Base-by-base conservation (phyloP, 2,329 filamentous ascomycete genomes). In the Sporothrix brasiliensis region DNA sequence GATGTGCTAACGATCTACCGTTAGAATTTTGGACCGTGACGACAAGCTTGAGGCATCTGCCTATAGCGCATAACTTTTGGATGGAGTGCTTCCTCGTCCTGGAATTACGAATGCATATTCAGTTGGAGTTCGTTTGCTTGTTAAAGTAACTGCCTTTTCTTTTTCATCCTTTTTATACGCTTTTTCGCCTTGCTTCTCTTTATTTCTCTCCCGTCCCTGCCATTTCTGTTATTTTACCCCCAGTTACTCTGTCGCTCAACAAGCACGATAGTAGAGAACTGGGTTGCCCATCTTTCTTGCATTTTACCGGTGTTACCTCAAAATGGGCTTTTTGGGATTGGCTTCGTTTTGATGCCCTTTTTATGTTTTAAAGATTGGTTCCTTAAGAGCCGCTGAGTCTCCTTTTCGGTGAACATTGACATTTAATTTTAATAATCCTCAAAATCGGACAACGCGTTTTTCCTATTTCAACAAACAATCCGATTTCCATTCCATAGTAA, bases 1-100 rank as follows among this genome's bases (percentile, higher is more conserved):
- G 6, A 39, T 1, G 52, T 47, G 41, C 67, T 72, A 61, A 66
- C 69, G 65, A 27, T 58, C 11, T 13, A 47, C 58, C 14, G 27
- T 10, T 58, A 87, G 85, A 3, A 82, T 87, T 16, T 80, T 87
- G 13, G 85, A 87, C 72, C 81, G 83, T 14, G 84, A 87, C 65
- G 85, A 87, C 72, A 86, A 84, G 74, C 79, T 85, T 54, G 85
- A 87, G 60, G 75, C 79, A n/a, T 85, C 83, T 0, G 79, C 78
- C 14, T 84, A 84, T 68, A 81, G 79, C 10, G 41, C 69, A 61
- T 67, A 50, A 11, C n/a, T 9, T 19, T 16, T n/a, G 2, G 7
- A 30, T 21, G 14, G 30, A 2, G 11, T 3, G 13, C 52, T 27
- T 27, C 3, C 13, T 54, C 14, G 1, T 24, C 14, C 52, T 27